These are phyloP conservation scores for Tricholoma terreum DNA, from an alignment of 768 basidiomycete genomes.

Conservation along the genomic window DNA sequence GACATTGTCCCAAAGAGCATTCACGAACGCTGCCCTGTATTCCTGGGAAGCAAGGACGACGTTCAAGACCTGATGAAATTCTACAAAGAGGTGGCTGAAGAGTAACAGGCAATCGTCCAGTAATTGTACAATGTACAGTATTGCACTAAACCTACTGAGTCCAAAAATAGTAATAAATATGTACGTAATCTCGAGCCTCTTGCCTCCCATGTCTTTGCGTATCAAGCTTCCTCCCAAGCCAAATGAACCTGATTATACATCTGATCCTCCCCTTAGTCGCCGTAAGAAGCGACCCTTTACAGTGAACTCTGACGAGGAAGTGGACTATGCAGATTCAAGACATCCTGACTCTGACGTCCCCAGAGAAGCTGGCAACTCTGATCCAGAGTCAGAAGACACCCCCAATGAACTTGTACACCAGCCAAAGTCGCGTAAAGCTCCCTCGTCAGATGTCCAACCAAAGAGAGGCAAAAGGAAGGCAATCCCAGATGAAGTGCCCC, in stretches of 20 bases:
- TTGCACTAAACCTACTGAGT: too few relatives aligned
- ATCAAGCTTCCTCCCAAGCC: slow-evolving; percentile 15
- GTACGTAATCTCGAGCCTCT: background rate
- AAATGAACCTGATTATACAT: background rate
- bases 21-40: slow-evolving; percentile 91
- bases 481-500: slow-evolving; percentile 4
- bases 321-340: slow-evolving; percentile 12
- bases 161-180: slow-evolving; percentile 4
- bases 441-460: background rate
- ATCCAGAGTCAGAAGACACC: slow-evolving; percentile 3
- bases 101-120: slow-evolving; percentile 6
- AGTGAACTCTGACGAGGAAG: slow-evolving; percentile 28
- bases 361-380: slow-evolving; percentile 5
- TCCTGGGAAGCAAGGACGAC: slow-evolving; percentile 91
- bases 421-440: slow-evolving; percentile 1
- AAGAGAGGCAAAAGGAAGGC: slow-evolving; percentile 9
- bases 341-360: background rate
- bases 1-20: slow-evolving; percentile 85
- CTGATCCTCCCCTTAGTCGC: slow-evolving; percentile 13
- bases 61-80: slow-evolving; percentile 88
- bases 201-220: slow-evolving; percentile 18
- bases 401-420: slow-evolving; percentile 4
- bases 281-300: slow-evolving; percentile 24
- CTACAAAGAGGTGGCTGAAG: slow-evolving; percentile 50
- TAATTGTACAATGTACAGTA: background rate